Evolutionary conservation across 2,329 filamentous ascomycete species (phyloP), one percentile per base, ranked within the genome.

Genomic region (Rhexocercosporidium sp.): DNA sequence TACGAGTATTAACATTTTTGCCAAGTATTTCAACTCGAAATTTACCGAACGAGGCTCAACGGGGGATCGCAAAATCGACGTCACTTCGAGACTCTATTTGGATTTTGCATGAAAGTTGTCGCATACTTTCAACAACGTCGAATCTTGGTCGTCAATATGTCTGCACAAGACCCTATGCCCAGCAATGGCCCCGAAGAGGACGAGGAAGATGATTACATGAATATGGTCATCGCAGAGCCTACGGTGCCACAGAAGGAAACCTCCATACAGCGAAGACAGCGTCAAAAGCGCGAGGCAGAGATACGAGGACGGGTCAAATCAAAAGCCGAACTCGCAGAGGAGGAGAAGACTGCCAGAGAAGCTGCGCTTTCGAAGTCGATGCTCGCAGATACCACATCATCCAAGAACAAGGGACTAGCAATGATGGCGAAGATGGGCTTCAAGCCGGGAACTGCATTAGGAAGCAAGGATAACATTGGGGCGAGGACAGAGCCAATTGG

Each of bases 351-450:
- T 49, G 88, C 88, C 18, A 90, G 93, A 62, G 92, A 97, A 77
- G 87, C 85, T 44, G 93, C 92, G 0, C 86, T 97, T 29, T 85
- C 89, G 4, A 92, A 82, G n/a, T 92, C 91, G 5, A 83, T 96
- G 59, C 82, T 97, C 7, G 86, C 89, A 22, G 77, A 81, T 46
- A 78, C 79, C 18, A 70, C 57, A 16, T 81, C 85, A 18, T 84
- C 87, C 59, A 86, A 85, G 73, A 96, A 90, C 81, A 98, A 97
- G 77, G 96, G 95, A 1, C 88, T 96, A 69, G 89, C 92, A 71
- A 97, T 99, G 93, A 97, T 99, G 94, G 91, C 93, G 25, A 95
- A 93, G 79, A 92, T 99, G 85, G 96, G 96, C 0, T 99, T 96
- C 81, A 90, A 88, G 66, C 83, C 87, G 22, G 94, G 94, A 27